Percentiles rank a stretch among this genome's conserved stretches.
Evolutionary conservation across 208 protist species (phyloP).

Genomic region (Leishmania braziliensis): DNA sequence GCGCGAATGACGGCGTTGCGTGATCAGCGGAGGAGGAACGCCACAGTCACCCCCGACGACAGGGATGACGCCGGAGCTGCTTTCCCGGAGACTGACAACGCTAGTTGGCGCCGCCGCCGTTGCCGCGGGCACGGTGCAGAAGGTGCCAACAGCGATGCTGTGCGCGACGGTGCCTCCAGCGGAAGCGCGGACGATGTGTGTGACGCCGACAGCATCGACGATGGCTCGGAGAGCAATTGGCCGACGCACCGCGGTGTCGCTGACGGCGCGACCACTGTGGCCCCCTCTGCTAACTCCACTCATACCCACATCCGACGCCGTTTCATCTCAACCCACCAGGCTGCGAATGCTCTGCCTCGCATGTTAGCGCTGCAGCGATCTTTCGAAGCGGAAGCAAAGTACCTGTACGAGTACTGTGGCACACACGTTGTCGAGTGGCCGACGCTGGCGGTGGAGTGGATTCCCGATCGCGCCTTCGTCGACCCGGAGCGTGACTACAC

Average conservation of each 20-base stretch:
- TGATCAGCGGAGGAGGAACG: background rate
- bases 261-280: background rate
- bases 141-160: background rate
- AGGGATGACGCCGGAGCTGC: constrained; percentile 1
- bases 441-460: constrained; percentile 62
- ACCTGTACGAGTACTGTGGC: constrained; percentile 56
- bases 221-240: background rate
- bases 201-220: background rate
- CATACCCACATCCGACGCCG: constrained; percentile 1
- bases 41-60: background rate
- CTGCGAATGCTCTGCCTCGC: constrained; percentile 31
- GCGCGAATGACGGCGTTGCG: background rate
- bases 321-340: constrained; percentile 4
- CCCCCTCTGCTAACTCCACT: background rate
- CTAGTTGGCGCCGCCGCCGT: background rate
- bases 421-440: constrained; percentile 64
- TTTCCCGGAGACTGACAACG: background rate
- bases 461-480: constrained; percentile 42
- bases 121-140: background rate
- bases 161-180: background rate
- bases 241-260: background rate
- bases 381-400: constrained; percentile 37
- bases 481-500: constrained; percentile 62
- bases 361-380: constrained; percentile 48
- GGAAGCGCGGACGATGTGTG: background rate